Conservation (phyloP, 371 early-diverging fungal genomes). For the Mortierella sp. region DNA sequence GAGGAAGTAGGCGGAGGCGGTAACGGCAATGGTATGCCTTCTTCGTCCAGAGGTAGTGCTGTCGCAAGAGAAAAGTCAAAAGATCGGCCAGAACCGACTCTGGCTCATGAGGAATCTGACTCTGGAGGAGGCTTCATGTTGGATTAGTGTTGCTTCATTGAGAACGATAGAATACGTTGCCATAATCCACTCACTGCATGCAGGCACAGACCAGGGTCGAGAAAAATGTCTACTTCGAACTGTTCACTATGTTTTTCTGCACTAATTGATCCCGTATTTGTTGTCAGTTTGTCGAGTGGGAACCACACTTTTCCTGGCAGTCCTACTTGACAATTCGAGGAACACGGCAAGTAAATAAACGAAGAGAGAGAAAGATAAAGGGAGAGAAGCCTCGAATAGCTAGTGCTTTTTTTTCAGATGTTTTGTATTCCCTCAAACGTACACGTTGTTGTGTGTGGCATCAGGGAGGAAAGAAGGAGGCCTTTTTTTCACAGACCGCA, state of each 20-base stretch:
- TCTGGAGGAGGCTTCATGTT: slow-evolving; percentile 48
- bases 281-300: not conserved
- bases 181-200: too few species aligned
- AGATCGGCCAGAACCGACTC: slow-evolving; percentile 1
- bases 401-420: not conserved
- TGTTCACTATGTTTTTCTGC: not conserved
- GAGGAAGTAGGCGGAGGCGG: slow-evolving; percentile 14
- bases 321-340: not conserved
- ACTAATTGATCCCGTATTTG: too few species aligned
- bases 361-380: not conserved
- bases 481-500: not conserved
- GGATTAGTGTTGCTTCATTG: slow-evolving; percentile 13
- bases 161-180: not conserved
- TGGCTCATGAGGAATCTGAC: slow-evolving; percentile 20
- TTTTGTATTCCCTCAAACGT: not conserved
- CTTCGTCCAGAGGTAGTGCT: not conserved
- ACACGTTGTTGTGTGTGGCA: not conserved
- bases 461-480: not conserved
- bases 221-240: not conserved
- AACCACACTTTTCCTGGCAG: not conserved
- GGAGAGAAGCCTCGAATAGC: slow-evolving; percentile 1
- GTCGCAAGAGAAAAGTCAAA: not conserved
- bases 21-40: not conserved
- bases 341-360: too few species aligned
- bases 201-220: not conserved